phyloP scores from a whole-genome alignment of 495 filamentous ascomycete species.

The Paragyromitra xinjiangensis region DNA sequence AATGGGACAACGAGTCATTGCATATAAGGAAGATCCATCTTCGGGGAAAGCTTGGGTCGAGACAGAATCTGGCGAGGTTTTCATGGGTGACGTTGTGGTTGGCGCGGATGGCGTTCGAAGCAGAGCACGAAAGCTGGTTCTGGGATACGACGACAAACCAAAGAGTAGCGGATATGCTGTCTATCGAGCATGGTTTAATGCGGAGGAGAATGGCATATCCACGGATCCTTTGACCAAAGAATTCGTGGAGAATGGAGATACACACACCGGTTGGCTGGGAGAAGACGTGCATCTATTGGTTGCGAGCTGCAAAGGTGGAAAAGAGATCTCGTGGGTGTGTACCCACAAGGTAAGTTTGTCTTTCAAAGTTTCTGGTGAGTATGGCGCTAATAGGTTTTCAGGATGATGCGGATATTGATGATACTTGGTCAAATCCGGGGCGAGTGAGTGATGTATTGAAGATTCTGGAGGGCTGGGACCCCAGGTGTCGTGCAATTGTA shows the following conservation, averaged over 20 bases:
- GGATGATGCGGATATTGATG: constrained; percentile 68
- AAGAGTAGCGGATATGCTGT: constrained; percentile 70
- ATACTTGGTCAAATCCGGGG: constrained; percentile 72
- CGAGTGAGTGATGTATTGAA: constrained; percentile 68
- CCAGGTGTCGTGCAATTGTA: constrained; percentile 58
- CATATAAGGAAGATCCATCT: constrained; percentile 69
- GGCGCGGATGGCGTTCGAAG: constrained; percentile 72
- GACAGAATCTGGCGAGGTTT: constrained; percentile 62
- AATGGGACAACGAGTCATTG: constrained; percentile 65
- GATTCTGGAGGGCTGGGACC: constrained; percentile 72
- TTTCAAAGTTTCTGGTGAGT: neutral
- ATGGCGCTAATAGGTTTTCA: constrained; percentile 34
- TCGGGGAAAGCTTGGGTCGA: constrained; percentile 66
- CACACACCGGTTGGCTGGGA: constrained; percentile 68
- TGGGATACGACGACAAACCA: constrained; percentile 70
- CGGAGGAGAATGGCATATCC: constrained; percentile 64
- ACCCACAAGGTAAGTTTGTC: constrained; percentile 65
- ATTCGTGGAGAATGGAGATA: constrained; percentile 71
- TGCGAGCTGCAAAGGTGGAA: constrained; percentile 68
- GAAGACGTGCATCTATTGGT: constrained; percentile 73
- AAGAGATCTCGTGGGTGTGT: constrained; percentile 75
- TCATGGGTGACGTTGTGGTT: constrained; percentile 67
- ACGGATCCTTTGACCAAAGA: constrained; percentile 69
- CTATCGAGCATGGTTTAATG: constrained; percentile 69
- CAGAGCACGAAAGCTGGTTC: constrained; percentile 67